Percentiles rank a stretch among this genome's conserved stretches.
Conservation (phyloP, 768 basidiomycete species). For the Boletus rubescentipes region DNA sequence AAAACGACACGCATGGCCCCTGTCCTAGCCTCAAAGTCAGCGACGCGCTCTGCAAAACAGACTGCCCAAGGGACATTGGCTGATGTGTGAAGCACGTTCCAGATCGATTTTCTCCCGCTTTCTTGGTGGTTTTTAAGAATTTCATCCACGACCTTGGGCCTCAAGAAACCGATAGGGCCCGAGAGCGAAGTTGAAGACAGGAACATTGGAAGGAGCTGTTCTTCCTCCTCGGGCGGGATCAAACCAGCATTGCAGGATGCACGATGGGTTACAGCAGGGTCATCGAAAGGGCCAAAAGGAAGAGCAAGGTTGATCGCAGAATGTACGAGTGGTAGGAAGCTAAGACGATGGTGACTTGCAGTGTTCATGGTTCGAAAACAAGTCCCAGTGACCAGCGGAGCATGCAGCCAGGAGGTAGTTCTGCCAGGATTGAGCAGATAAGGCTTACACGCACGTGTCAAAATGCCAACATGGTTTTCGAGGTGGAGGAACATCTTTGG, state of each 20-base stretch:
- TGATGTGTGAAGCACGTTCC: constrained; percentile 17
- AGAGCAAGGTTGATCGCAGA: constrained; percentile 28
- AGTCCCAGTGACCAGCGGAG: not conserved
- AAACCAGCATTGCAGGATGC: constrained; percentile 19
- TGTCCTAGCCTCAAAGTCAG: constrained; percentile 15
- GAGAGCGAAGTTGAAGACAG: constrained; percentile 10
- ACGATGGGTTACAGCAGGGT: constrained; percentile 10
- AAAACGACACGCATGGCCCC: constrained; percentile 7
- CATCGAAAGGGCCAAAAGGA: constrained; percentile 24
- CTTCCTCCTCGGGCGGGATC: constrained; percentile 13
- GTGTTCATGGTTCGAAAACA: constrained; percentile 1
- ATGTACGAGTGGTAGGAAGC: constrained; percentile 23
- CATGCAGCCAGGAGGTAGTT: not conserved
- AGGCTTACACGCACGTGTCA: not conserved
- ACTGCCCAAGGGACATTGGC: constrained; percentile 20
- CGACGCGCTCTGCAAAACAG: constrained; percentile 19
- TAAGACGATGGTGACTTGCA: not conserved
- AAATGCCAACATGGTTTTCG: not conserved
- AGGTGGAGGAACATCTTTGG: not conserved
- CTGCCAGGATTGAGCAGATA: not conserved
- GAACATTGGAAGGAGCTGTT: constrained; percentile 23
- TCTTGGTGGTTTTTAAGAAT: constrained; percentile 14
- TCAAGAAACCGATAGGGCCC: constrained; percentile 20
- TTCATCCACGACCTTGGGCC: constrained; percentile 10
- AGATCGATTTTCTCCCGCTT: constrained; percentile 9